Evolutionary conservation across 2,329 filamentous ascomycete genomes (phyloP).

Genomic region (Graphilbum sp.): DNA sequence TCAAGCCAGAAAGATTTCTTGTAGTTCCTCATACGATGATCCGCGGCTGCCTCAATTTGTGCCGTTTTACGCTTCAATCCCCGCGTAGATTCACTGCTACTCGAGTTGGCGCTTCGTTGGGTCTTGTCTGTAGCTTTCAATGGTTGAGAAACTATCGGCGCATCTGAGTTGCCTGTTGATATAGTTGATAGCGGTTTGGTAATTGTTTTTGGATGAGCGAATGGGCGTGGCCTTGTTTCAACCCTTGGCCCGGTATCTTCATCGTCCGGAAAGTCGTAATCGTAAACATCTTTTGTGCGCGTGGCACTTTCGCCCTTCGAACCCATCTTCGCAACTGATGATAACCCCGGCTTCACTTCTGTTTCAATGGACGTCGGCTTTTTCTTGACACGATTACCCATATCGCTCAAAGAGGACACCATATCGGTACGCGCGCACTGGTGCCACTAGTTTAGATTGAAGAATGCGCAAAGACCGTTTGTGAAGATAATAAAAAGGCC

Average conservation of each 20-base stretch:
- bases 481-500: too few relatives aligned
- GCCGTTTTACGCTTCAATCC: conserved; percentile 8
- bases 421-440: conserved; percentile 5
- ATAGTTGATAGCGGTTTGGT: background rate
- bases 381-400: conserved; percentile 13
- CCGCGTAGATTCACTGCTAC: conserved; percentile 1
- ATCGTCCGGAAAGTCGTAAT: conserved; percentile 8
- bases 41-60: background rate
- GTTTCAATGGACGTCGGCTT: conserved; percentile 14
- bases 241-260: background rate
- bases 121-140: background rate
- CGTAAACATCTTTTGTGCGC: conserved; percentile 8
- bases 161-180: too few relatives aligned
- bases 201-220: background rate
- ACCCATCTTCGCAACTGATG: too few relatives aligned
- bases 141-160: background rate
- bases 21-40: too few relatives aligned
- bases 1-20: too few relatives aligned
- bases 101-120: background rate
- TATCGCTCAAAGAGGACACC: conserved; percentile 10
- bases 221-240: conserved; percentile 1
- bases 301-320: background rate
- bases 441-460: too few relatives aligned
- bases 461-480: too few relatives aligned
- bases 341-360: too few relatives aligned